Conservation (phyloP, 352 stramenopile species). For the Pythium vanterpoolii region DNA sequence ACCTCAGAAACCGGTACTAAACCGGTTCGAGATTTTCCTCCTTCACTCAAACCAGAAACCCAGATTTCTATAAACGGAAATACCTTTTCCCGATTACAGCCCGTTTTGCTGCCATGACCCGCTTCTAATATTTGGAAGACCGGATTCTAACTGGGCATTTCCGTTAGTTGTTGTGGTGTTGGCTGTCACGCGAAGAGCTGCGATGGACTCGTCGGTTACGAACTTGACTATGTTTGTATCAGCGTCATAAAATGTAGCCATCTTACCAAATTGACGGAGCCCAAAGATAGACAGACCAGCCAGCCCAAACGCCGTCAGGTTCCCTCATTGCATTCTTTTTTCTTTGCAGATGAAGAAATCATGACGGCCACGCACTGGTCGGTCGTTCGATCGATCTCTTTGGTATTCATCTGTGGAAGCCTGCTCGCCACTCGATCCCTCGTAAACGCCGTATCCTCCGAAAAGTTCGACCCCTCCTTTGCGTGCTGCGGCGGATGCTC, state of each 20-base stretch:
- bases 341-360: background rate
- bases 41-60: no score
- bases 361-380: background rate
- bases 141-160: no score
- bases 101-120: no score
- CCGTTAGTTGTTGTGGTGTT: no score
- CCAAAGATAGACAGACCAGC: constrained; percentile 2
- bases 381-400: background rate
- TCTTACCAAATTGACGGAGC: background rate
- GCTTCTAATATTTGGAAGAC: no score
- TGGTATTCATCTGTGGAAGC: background rate
- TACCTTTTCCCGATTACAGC: no score
- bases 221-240: constrained; percentile 3
- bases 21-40: no score
- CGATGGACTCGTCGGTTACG: background rate
- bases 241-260: constrained; percentile 15
- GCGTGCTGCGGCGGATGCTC: constrained; percentile 72
- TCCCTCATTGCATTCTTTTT: background rate
- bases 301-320: background rate
- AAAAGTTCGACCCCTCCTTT: constrained; percentile 49
- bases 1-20: no score
- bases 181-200: background rate
- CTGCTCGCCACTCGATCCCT: background rate
- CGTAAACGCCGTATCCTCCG: background rate
- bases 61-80: no score